These are phyloP conservation scores for Spergularia azorica DNA, from an alignment of 179 eudicot genomes.

Conservation along the genomic window DNA sequence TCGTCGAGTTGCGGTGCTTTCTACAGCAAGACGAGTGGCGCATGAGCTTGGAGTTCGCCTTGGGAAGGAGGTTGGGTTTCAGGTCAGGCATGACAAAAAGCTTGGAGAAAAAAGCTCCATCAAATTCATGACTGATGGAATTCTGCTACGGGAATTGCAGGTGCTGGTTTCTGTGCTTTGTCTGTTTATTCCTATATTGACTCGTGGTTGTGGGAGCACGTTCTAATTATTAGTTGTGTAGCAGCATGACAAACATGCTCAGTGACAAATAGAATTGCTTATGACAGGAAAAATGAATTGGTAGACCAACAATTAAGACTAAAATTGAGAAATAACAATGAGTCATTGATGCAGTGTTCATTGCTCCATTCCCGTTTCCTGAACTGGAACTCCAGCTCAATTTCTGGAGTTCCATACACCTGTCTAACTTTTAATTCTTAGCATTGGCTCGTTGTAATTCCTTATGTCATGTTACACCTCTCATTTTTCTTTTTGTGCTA, in stretches of 20 bases:
- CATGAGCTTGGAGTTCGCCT: conserved; percentile 77
- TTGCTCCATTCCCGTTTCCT: too few relatives aligned
- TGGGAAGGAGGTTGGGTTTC: conserved; percentile 95
- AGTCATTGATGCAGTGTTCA: too few relatives aligned
- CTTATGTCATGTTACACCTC: too few relatives aligned
- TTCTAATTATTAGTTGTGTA: not conserved
- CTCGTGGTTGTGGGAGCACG: not conserved
- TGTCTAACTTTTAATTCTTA: too few relatives aligned
- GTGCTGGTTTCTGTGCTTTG: conserved; percentile 30
- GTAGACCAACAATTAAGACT: not conserved
- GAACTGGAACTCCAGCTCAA: too few relatives aligned
- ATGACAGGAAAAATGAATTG: not conserved
- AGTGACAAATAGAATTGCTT: not conserved
- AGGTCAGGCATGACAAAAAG: conserved; percentile 83
- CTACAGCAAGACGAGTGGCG: conserved; percentile 92
- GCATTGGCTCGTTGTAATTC: too few relatives aligned
- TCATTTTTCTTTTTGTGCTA: too few relatives aligned
- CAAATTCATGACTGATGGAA: conserved; percentile 98
- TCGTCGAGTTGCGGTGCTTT: conserved; percentile 92
- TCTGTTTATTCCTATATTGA: not conserved
- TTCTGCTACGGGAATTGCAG: conserved; percentile 93
- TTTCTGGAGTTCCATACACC: too few relatives aligned
- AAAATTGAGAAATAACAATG: not conserved
- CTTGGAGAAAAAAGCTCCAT: conserved; percentile 75
- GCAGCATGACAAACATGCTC: not conserved